Evolutionary conservation across 768 basidiomycete species (phyloP).

Genomic region (Hemileccinum impolitum): DNA sequence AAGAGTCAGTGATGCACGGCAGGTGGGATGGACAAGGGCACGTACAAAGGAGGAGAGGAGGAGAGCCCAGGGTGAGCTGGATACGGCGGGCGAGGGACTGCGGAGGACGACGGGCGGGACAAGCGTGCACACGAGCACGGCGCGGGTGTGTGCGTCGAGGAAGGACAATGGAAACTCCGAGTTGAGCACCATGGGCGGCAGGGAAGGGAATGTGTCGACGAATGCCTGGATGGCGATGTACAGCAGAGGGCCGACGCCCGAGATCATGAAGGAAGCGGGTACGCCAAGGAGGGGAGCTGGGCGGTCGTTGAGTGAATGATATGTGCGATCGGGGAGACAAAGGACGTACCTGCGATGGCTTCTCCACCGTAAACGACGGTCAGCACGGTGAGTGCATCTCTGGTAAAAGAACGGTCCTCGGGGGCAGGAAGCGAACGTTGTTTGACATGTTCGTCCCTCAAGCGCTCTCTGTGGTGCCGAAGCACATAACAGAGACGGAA

Average conservation of each 20-base stretch:
- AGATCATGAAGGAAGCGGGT: slow-evolving; percentile 79
- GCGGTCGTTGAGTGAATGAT: not conserved
- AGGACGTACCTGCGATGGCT: slow-evolving; percentile 54
- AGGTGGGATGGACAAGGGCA: no score
- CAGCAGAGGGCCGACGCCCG: slow-evolving; percentile 59
- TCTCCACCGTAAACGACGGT: slow-evolving; percentile 81
- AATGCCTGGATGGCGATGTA: slow-evolving; percentile 60
- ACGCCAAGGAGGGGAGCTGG: slow-evolving; percentile 61
- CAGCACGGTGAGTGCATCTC: slow-evolving; percentile 54
- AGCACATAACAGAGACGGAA: slow-evolving; percentile 68
- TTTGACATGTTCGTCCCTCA: slow-evolving; percentile 42
- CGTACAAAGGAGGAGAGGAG: slow-evolving; percentile 69
- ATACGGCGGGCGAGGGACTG: slow-evolving; percentile 47
- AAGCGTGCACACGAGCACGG: slow-evolving; percentile 73
- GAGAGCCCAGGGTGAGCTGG: slow-evolving; percentile 73
- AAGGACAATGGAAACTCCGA: slow-evolving; percentile 71
- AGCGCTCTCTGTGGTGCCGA: slow-evolving; percentile 59
- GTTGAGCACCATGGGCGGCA: slow-evolving; percentile 44
- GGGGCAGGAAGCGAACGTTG: slow-evolving; percentile 27
- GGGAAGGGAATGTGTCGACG: slow-evolving; percentile 54
- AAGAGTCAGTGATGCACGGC: no score
- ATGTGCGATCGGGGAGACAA: not conserved
- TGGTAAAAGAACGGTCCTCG: slow-evolving; percentile 55
- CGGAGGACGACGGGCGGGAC: slow-evolving; percentile 65
- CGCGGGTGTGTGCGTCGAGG: slow-evolving; percentile 76